A percentile compares a stretch with the other conserved stretches of the same genome.
Evolutionary conservation across 2,329 filamentous ascomycete genomes (phyloP).

Genomic region (Teratosphaeria pseudoeucalypti): DNA sequence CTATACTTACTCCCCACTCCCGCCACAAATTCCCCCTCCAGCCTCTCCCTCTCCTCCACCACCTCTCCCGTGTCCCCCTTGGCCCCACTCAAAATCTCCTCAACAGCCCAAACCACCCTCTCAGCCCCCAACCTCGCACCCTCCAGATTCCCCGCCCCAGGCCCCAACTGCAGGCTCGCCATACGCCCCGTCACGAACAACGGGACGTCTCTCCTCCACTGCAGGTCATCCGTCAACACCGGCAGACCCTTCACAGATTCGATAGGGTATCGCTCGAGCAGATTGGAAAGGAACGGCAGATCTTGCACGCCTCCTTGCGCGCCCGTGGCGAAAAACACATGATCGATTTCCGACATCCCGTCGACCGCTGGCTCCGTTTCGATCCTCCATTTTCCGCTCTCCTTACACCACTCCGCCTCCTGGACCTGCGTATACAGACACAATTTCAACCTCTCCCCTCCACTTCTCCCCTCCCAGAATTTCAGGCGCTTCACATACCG

Average conservation of each 20-base stretch:
- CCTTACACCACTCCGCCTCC: slow-evolving; percentile 41
- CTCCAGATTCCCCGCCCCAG: slow-evolving; percentile 62
- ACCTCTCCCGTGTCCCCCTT: background rate
- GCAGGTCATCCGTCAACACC: slow-evolving; percentile 63
- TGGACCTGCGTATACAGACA: slow-evolving; percentile 48
- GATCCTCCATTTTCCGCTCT: slow-evolving; percentile 41
- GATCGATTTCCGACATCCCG: slow-evolving; percentile 46
- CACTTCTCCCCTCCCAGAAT: slow-evolving; percentile 39
- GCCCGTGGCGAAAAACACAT: slow-evolving; percentile 68
- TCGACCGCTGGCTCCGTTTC: slow-evolving; percentile 44
- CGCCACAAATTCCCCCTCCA: background rate
- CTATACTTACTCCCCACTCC: background rate
- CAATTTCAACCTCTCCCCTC: slow-evolving; percentile 42
- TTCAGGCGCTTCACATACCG: slow-evolving; percentile 57
- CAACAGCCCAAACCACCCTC: slow-evolving; percentile 59
- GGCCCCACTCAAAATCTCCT: slow-evolving; percentile 19
- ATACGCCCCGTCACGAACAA: slow-evolving; percentile 61
- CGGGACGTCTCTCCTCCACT: slow-evolving; percentile 64
- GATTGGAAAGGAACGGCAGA: slow-evolving; percentile 51
- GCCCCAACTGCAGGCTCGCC: slow-evolving; percentile 58
- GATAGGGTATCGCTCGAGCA: slow-evolving; percentile 52
- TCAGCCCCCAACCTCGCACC: slow-evolving; percentile 65
- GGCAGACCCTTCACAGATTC: slow-evolving; percentile 56
- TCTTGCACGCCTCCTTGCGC: slow-evolving; percentile 52
- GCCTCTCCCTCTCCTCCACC: background rate